Evolutionary conservation across 2,329 filamentous ascomycete genomes (phyloP).

Genomic region (Shiraia bambusicola): DNA sequence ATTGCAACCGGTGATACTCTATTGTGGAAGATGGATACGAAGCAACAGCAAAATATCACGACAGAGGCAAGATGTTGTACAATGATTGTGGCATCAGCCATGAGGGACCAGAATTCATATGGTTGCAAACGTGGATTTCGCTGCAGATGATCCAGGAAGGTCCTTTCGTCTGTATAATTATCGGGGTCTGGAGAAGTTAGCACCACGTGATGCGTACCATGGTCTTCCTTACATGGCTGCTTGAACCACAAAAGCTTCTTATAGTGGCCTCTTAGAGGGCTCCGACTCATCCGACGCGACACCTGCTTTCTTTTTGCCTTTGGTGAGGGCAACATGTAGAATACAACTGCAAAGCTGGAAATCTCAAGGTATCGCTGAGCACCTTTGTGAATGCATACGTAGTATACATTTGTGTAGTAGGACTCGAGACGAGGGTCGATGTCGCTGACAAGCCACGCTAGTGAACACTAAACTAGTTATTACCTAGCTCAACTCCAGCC

Average conservation of each 20-base stretch:
- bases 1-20: conserved; percentile 88
- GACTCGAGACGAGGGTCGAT: too few species aligned
- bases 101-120: conserved; percentile 97
- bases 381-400: too few species aligned
- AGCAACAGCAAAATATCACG: conserved; percentile 90
- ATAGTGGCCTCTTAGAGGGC: conserved; percentile 70
- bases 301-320: conserved; percentile 46
- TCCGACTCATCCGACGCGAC: conserved; percentile 65
- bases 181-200: conserved; percentile 70
- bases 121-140: conserved; percentile 89
- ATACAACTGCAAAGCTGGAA: too few species aligned
- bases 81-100: conserved; percentile 93
- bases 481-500: too few species aligned
- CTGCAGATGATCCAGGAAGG: conserved; percentile 93
- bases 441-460: too few species aligned
- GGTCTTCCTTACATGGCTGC: conserved; percentile 70
- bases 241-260: conserved; percentile 98
- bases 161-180: conserved; percentile 96
- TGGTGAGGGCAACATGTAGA: too few species aligned
- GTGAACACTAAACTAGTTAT: too few species aligned
- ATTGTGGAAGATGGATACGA: conserved; percentile 84
- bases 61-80: conserved; percentile 96
- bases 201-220: background rate
- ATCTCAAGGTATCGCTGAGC: too few species aligned
- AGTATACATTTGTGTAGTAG: too few species aligned